A percentile compares a stretch with the other conserved stretches of the same genome.
These are phyloP conservation scores for Neonectria ditissima DNA, from an alignment of 2,329 filamentous ascomycete genomes.

Conservation along the genomic window DNA sequence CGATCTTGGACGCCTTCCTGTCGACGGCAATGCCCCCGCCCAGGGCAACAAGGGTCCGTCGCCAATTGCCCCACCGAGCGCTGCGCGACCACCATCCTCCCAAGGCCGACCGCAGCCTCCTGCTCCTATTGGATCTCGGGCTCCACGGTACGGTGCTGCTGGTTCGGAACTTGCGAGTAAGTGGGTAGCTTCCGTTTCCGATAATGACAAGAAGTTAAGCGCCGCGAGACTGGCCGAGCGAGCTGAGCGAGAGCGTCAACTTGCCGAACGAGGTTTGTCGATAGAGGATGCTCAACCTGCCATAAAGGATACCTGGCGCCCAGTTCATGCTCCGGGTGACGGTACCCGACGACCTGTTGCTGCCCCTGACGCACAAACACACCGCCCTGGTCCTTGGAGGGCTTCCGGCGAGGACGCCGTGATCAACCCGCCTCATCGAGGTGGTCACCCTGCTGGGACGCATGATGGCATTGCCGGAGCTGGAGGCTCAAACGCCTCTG, in stretches of 20 bases:
- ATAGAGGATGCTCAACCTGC: slow-evolving; percentile 59
- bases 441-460: not conserved
- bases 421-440: not conserved
- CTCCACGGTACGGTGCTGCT: slow-evolving; percentile 44
- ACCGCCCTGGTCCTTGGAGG: slow-evolving; percentile 48
- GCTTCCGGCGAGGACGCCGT: slow-evolving; percentile 43
- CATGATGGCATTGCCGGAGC: slow-evolving; percentile 7
- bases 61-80: slow-evolving; percentile 57
- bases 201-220: slow-evolving; percentile 60
- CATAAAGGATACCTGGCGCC: slow-evolving; percentile 68
- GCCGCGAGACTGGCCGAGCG: slow-evolving; percentile 54
- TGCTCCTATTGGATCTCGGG: slow-evolving; percentile 49
- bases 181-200: slow-evolving; percentile 58
- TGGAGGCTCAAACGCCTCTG: slow-evolving; percentile 14
- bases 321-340: slow-evolving; percentile 54
- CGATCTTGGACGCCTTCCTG: slow-evolving; percentile 62
- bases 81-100: slow-evolving; percentile 38
- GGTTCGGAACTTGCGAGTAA: slow-evolving; percentile 53
- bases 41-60: slow-evolving; percentile 56
- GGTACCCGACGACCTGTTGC: slow-evolving; percentile 48
- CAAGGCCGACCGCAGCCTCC: slow-evolving; percentile 48
- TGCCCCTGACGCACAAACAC: slow-evolving; percentile 45
- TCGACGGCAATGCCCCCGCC: slow-evolving; percentile 52
- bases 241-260: slow-evolving; percentile 57
- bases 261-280: slow-evolving; percentile 58